Conservation (phyloP, 2,329 filamentous ascomycete genomes). For the Ophiostoma quercus region DNA sequence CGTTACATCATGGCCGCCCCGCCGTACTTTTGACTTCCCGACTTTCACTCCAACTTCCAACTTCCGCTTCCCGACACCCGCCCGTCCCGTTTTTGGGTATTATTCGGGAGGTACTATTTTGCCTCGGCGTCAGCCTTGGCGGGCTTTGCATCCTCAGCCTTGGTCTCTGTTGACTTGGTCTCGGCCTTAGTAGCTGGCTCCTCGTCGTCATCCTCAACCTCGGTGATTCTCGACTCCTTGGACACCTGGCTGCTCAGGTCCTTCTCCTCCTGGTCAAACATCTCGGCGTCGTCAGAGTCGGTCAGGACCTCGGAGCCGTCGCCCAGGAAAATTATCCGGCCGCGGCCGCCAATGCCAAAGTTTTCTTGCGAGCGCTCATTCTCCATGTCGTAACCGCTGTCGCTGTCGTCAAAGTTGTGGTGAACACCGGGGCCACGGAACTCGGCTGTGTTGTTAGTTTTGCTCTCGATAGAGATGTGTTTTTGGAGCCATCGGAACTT, state of each 20-base stretch:
- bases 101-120: constrained; percentile 12
- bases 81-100: constrained; percentile 5
- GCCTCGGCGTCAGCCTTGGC: constrained; percentile 14
- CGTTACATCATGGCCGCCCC: not conserved
- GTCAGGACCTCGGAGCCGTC: constrained; percentile 91
- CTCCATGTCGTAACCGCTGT: constrained; percentile 70
- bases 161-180: constrained; percentile 19
- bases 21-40: not conserved
- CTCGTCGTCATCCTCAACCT: constrained; percentile 19
- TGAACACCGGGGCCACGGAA: constrained; percentile 78
- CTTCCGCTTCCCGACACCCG: not conserved
- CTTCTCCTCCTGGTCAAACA: constrained; percentile 91
- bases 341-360: constrained; percentile 64
- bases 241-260: constrained; percentile 79
- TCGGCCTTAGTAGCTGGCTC: constrained; percentile 15
- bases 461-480: not conserved
- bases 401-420: constrained; percentile 76
- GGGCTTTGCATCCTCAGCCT: constrained; percentile 8
- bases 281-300: constrained; percentile 82
- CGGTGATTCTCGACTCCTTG: constrained; percentile 46
- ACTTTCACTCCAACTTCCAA: not conserved
- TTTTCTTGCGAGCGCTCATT: constrained; percentile 58
- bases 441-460: constrained; percentile 54
- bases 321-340: constrained; percentile 88
- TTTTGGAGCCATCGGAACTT: not conserved